Base-by-base conservation (phyloP, 2,329 filamentous ascomycete species). In the Cladosporium sp. region DNA sequence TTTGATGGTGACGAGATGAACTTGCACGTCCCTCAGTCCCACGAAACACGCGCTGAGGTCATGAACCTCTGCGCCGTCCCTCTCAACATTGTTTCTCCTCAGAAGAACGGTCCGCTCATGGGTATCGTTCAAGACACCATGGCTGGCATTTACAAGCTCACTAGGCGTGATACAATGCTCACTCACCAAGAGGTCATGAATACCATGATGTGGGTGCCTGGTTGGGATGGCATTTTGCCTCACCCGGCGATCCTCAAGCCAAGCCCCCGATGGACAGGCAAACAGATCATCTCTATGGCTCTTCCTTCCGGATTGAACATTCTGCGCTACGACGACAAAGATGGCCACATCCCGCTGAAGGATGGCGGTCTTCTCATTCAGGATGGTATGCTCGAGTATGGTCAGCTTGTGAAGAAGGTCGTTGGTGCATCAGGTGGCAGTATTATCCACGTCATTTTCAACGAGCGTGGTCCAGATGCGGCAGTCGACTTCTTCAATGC, bases 1-100 rank as follows among this genome's bases (percentile, higher is more conserved):
- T 99, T 99, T 81, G 95, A 99, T 76, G 95, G 95, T 81, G 95
- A 99, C 78, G 95, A 99, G 81, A 99, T 99, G 95, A 99, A 99
- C 78, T 88, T 99, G 82, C 95, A 99, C 86, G 96, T 99, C 62
- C 96, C 95, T 4, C 95, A 99, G 76, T 95, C 92, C 44, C 93
- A 99, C 76, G 96, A 99, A 80, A 96, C 96, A 38, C 91, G 95
- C 68, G 93, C 96, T 55, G 95, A 99, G 79, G 88, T 99, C 72
- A 92, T 89, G 78, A 90, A 98, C 77, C 87, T 99, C 15, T 98
- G 94, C 78, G 90, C 98, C 86, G 95, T 99, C n/a, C 95, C 95
- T 0, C 87, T 95, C 73, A 97, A 99, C 79, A 98, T 99, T 74
- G 96, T 99, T 11, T 99, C 96, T 1, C 95, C 95, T 4, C 95